phyloP scores from a whole-genome alignment of 495 filamentous ascomycete genomes.

The Penicillium ucsense region DNA sequence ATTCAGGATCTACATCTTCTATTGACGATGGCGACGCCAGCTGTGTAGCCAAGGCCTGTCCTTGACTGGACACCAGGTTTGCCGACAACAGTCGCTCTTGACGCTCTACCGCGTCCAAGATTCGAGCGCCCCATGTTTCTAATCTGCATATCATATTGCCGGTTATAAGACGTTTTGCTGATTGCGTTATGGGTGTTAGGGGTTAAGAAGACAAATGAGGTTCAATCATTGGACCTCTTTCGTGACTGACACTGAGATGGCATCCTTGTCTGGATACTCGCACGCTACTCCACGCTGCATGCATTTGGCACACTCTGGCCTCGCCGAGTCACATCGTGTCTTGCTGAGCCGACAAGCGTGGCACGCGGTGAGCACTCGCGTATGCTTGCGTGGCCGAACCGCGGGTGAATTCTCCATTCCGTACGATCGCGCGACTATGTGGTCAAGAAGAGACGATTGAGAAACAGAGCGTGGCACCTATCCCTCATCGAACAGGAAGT shows the following conservation, averaged over 20 bases:
- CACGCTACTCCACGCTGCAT: slow-evolving; percentile 19
- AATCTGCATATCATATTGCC: slow-evolving; percentile 9
- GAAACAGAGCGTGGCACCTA: too few relatives aligned
- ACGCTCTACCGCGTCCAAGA: slow-evolving; percentile 20
- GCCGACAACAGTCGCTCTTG: slow-evolving; percentile 18
- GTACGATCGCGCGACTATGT: neutral
- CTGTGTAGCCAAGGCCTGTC: slow-evolving; percentile 1
- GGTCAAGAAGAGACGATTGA: too few relatives aligned
- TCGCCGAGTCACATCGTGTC: slow-evolving; percentile 21
- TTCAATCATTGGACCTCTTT: neutral
- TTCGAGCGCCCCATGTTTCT: slow-evolving; percentile 18
- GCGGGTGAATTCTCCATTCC: slow-evolving; percentile 5
- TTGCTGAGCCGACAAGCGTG: slow-evolving; percentile 23
- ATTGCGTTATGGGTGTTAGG: neutral
- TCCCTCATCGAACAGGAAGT: too few relatives aligned
- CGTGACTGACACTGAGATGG: slow-evolving; percentile 18
- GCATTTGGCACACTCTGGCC: slow-evolving; percentile 22
- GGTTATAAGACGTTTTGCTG: slow-evolving; percentile 5
- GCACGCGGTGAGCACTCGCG: slow-evolving; percentile 21
- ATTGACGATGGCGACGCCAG: slow-evolving; percentile 8
- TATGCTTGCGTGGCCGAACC: slow-evolving; percentile 18
- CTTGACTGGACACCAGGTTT: slow-evolving; percentile 6
- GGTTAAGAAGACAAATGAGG: neutral
- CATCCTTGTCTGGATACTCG: slow-evolving; percentile 21
- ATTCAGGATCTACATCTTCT: slow-evolving; percentile 17